Evolutionary conservation across 1,284 basidiomycete species (phyloP), one percentile per base, ranked within the genome.

Genomic region (Volvariella surrecta): DNA sequence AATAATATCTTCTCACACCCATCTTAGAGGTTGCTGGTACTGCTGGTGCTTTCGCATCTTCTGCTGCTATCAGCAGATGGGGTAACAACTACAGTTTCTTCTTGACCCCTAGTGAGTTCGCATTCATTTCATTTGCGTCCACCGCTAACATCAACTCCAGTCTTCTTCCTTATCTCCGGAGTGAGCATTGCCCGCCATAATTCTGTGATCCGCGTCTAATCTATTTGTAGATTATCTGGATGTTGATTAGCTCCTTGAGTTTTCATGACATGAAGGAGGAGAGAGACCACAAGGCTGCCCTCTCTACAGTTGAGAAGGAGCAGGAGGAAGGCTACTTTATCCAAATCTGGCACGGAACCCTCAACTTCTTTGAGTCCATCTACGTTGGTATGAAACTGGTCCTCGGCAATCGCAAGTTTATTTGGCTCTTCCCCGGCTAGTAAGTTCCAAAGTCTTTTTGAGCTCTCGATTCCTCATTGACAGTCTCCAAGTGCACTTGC

Each of bases 81-180:
- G 59, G 59, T 10, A 58, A 61, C 46, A 61, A 62, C 46, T 61
- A 60, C 45, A 57, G 55, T 43, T 62, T 61, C 47, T 59, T 62
- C 47, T 42, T 61, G 24, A 56, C 54, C 1, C 59, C 58, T 13
- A 46, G 51, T 55, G 32, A 15, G 43, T 28, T 6, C 24, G 15
- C n/a, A n/a, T 35, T 6, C n/a, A 6, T 6, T 35, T 19, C 13
- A 35, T 35, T 16, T 35, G 6, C 8, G 6, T 7, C 34, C 6
- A 6, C 15, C 13, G 34, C 13, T 35, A 35, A 19, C 8, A n/a
- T 35, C 18, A 15, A 35, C 34, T 15, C 30, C 30, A 35, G 34
- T 15, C 15, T 35, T 35, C 34, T 35, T 35, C 34, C 6, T 19
- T 35, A 7, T 35, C 18, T 6, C 34, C 15, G 34, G 24, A 11